A percentile compares a stretch with the other conserved stretches of the same genome.
phyloP scores from a whole-genome alignment of 2,329 filamentous ascomycete species.

The Trichoderma koningiopsis region DNA sequence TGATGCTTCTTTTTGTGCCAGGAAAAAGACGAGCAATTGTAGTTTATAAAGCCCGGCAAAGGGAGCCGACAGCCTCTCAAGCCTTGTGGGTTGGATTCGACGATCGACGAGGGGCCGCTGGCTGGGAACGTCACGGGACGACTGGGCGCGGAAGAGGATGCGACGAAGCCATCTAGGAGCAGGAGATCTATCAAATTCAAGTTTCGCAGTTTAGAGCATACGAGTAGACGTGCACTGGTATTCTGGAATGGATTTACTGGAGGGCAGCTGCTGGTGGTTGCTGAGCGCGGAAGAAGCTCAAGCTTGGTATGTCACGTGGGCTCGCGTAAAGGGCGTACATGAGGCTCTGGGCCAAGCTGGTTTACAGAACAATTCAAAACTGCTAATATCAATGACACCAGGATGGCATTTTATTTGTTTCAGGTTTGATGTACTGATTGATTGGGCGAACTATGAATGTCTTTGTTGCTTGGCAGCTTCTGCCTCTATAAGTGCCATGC shows the following conservation, averaged over 20 bases:
- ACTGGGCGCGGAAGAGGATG: background rate
- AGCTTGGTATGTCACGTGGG: constrained; percentile 12
- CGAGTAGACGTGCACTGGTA: background rate
- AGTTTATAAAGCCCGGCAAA: background rate
- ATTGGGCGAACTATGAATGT: background rate
- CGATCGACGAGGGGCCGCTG: background rate
- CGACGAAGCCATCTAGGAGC: constrained; percentile 21
- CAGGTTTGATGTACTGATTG: background rate
- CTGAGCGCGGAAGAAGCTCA: constrained; percentile 4
- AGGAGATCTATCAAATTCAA: background rate
- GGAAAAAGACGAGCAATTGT: background rate
- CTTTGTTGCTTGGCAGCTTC: no score
- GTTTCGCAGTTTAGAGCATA: background rate
- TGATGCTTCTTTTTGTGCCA: background rate
- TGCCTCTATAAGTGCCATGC: no score
- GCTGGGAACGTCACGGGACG: constrained; percentile 13
- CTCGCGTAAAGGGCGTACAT: constrained; percentile 4
- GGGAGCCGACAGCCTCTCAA: constrained; percentile 9
- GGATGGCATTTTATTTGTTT: background rate
- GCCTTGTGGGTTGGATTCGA: background rate
- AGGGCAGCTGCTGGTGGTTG: background rate
- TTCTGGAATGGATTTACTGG: background rate
- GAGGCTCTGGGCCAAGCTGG: background rate
- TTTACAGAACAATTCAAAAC: background rate
- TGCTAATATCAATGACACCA: background rate